Percentiles rank a stretch among this genome's conserved stretches.
Conservation (phyloP, 2,329 filamentous ascomycete genomes). For the Fusarium albidum region DNA sequence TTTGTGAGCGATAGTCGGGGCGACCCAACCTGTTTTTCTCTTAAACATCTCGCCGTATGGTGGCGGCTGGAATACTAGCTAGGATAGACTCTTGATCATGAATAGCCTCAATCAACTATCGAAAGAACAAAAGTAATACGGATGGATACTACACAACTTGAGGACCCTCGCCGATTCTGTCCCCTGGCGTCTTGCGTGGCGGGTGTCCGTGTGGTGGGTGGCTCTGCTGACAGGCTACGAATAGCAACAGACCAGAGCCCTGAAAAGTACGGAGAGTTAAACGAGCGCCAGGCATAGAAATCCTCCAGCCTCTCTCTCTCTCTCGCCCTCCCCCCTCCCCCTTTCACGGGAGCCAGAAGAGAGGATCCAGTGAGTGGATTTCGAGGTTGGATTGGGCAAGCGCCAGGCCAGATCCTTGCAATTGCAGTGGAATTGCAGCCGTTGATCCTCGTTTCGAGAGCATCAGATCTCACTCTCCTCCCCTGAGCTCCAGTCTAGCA, state of each 20-base stretch:
- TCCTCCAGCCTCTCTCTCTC: not conserved
- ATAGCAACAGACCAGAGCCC: conserved; percentile 24
- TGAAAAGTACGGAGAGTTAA: not conserved
- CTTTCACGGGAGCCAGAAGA: not conserved
- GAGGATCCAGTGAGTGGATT: not conserved
- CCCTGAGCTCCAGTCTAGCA: conserved; percentile 11
- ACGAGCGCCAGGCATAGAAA: too few relatives aligned
- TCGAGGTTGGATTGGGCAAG: not conserved
- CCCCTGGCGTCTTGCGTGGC: conserved; percentile 17
- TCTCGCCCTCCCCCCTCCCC: conserved; percentile 6
- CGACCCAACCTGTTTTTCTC: too few relatives aligned
- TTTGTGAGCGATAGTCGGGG: conserved; percentile 31
- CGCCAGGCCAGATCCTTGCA: not conserved
- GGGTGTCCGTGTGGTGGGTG: conserved; percentile 1
- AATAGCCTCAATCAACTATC: too few relatives aligned
- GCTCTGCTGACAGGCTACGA: conserved; percentile 22
- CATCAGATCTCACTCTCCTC: conserved; percentile 5
- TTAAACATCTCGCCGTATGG: too few relatives aligned
- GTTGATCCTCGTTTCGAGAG: conserved; percentile 22
- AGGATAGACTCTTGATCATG: too few relatives aligned
- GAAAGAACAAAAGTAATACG: too few relatives aligned
- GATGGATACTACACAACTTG: conserved; percentile 7
- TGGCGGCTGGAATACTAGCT: too few relatives aligned
- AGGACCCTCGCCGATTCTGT: conserved; percentile 1
- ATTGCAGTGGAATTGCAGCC: conserved; percentile 13